phyloP scores from a whole-genome alignment of 495 filamentous ascomycete genomes.

The Talaromyces thailandensis region DNA sequence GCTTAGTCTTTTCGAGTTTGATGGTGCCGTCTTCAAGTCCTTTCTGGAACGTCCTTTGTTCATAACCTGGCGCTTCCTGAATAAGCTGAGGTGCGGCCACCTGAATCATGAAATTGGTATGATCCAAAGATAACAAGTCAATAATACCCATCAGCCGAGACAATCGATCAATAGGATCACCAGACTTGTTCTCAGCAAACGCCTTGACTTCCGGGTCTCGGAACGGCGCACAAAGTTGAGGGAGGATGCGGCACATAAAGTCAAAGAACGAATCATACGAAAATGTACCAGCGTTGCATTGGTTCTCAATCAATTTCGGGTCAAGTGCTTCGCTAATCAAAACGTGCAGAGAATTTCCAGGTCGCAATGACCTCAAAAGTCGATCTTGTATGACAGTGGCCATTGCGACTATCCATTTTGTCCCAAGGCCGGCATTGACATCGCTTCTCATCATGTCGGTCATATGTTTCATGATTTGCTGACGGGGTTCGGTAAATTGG shows the following conservation, averaged over 20 bases:
- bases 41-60: constrained; percentile 65
- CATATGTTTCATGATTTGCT: constrained; percentile 49
- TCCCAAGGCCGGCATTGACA: constrained; percentile 61
- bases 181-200: constrained; percentile 62
- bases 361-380: constrained; percentile 70
- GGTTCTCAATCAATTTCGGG: constrained; percentile 61
- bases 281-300: constrained; percentile 74
- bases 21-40: constrained; percentile 59
- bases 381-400: constrained; percentile 79
- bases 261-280: constrained; percentile 91
- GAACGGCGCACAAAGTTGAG: constrained; percentile 86
- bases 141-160: constrained; percentile 78
- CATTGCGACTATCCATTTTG: constrained; percentile 70
- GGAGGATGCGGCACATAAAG: constrained; percentile 82
- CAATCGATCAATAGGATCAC: constrained; percentile 75
- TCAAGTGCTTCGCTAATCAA: constrained; percentile 83
- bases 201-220: constrained; percentile 77
- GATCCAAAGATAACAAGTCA: constrained; percentile 86
- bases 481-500: constrained; percentile 40
- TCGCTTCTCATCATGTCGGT: constrained; percentile 70
- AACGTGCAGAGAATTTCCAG: constrained; percentile 71
- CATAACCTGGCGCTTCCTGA: constrained; percentile 71
- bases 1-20: constrained; percentile 44
- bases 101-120: constrained; percentile 87
- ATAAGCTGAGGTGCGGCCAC: constrained; percentile 73